A percentile compares a stretch with the other conserved stretches of the same genome.
phyloP scores from a whole-genome alignment of 164 flowering plant species.

The Stephania cephalantha region DNA sequence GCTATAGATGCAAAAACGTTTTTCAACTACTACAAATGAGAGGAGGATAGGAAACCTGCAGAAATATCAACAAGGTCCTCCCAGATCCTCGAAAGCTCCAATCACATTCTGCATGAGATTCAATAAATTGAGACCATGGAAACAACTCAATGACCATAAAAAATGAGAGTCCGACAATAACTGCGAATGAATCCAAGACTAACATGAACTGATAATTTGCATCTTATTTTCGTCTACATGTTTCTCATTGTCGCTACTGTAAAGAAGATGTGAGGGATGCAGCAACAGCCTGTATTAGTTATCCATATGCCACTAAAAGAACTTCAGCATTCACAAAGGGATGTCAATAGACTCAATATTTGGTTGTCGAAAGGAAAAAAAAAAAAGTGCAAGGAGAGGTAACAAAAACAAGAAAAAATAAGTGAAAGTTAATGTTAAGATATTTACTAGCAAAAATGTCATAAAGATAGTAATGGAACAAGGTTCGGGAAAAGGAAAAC shows the following conservation, averaged over 20 bases:
- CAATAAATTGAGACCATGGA: background rate
- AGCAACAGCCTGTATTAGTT: background rate
- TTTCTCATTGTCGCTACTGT: background rate
- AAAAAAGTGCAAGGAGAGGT: background rate
- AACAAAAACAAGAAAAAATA: background rate
- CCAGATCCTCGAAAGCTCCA: too few species aligned
- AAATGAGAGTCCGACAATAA: background rate
- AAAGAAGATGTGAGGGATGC: background rate
- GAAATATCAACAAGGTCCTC: too few species aligned
- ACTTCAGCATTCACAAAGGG: background rate
- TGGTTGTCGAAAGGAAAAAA: background rate
- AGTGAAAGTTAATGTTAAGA: background rate
- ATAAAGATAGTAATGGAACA: background rate
- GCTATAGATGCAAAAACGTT: too few species aligned
- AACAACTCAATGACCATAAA: background rate
- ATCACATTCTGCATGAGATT: background rate
- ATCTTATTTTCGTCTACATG: background rate
- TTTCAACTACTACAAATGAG: too few species aligned
- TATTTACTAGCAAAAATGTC: too few species aligned
- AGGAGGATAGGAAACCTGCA: too few species aligned
- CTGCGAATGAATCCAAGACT: background rate
- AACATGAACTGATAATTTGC: background rate
- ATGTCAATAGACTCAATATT: background rate
- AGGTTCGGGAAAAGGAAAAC: background rate
- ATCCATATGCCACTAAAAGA: background rate